These are phyloP conservation scores for Aureobasidium uvarum DNA, from an alignment of 2,329 filamentous ascomycete genomes.

Conservation along the genomic window DNA sequence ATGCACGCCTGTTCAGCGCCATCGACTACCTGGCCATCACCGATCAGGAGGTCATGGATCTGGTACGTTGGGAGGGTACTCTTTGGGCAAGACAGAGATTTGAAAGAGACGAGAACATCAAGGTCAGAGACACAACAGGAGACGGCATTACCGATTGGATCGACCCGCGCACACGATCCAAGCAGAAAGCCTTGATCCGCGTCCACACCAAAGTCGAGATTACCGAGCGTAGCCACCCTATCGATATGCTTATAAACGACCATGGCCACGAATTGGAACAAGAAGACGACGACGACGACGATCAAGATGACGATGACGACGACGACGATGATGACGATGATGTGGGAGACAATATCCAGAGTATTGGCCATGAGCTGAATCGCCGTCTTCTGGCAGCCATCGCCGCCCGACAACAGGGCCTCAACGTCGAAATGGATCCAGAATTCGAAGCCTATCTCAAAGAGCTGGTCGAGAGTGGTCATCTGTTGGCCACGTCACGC, in stretches of 20 bases:
- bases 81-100: constrained; percentile 79
- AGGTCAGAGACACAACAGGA: constrained; percentile 68
- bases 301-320: constrained; percentile 28
- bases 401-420: constrained; percentile 36
- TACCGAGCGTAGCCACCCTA: constrained; percentile 13
- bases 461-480: constrained; percentile 37
- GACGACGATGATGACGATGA: constrained; percentile 29
- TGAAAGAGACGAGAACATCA: constrained; percentile 69
- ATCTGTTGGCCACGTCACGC: constrained; percentile 26
- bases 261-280: background rate
- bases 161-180: constrained; percentile 43
- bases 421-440: constrained; percentile 33
- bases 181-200: constrained; percentile 30
- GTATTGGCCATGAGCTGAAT: constrained; percentile 22
- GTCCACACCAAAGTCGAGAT: constrained; percentile 19
- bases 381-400: constrained; percentile 29
- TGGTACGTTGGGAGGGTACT: constrained; percentile 82
- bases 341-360: constrained; percentile 12
- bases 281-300: constrained; percentile 29
- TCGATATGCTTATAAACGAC: constrained; percentile 7
- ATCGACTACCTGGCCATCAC: constrained; percentile 71
- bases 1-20: constrained; percentile 70
- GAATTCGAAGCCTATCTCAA: constrained; percentile 41
- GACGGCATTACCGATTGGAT: constrained; percentile 66
- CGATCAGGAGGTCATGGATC: constrained; percentile 63